These are phyloP conservation scores for Nigrospora sphaerica DNA, from an alignment of 2,329 filamentous ascomycete genomes.

Conservation along the genomic window DNA sequence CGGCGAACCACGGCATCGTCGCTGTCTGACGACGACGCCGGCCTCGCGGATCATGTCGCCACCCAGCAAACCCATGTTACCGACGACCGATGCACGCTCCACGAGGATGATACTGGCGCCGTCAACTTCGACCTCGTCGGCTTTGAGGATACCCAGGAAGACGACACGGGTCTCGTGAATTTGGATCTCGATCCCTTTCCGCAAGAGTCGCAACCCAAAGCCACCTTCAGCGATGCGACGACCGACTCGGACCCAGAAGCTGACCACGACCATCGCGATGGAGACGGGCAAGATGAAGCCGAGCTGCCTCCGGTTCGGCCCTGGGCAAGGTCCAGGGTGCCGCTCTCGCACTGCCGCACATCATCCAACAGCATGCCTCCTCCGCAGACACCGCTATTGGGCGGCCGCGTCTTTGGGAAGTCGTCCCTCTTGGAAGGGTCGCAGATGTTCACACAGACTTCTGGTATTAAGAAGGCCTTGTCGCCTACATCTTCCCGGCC, in stretches of 20 bases:
- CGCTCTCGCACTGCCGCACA: background rate
- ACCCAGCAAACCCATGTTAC: constrained; percentile 6
- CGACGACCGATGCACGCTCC: constrained; percentile 25
- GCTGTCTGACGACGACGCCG: constrained; percentile 16
- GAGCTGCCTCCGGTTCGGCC: background rate
- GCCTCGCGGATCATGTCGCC: constrained; percentile 15
- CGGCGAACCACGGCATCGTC: constrained; percentile 1
- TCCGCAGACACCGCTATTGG: constrained; percentile 42
- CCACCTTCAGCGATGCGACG: background rate
- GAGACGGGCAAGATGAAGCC: background rate
- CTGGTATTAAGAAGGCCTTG: constrained; percentile 40
- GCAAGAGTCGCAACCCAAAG: too few relatives aligned
- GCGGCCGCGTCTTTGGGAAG: constrained; percentile 36
- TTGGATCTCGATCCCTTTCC: constrained; percentile 12
- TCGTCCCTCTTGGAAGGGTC: constrained; percentile 30
- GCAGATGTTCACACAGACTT: constrained; percentile 54
- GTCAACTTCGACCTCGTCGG: constrained; percentile 14
- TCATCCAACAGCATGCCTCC: constrained; percentile 14
- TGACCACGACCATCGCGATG: background rate
- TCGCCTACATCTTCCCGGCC: constrained; percentile 49
- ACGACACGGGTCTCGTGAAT: constrained; percentile 33
- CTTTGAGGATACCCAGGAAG: background rate
- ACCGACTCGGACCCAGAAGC: background rate
- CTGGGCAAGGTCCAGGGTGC: too few relatives aligned
- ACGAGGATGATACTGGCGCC: constrained; percentile 42